Evolutionary conservation across 1,139 yeast genomes (phyloP), one percentile per base, ranked within the genome.

Genomic region (Blastobotrys elegans): DNA sequence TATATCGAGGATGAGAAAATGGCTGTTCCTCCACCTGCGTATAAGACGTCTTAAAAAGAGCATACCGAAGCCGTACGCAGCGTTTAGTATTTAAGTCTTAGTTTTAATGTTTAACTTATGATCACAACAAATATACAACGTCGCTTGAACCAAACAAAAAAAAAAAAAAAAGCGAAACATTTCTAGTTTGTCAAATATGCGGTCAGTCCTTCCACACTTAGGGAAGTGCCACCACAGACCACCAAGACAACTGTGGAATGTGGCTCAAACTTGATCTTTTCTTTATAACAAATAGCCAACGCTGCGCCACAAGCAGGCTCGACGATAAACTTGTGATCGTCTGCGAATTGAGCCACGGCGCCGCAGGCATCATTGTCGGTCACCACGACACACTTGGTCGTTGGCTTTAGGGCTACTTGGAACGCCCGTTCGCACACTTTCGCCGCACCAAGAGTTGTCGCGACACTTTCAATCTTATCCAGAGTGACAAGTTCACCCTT

Each of bases 241-340:
- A 82, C 73, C 13, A 80, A 65, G 1, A 82, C 74, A 0, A 82
- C 69, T 4, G 75, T 71, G 49, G 80, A 84, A 39, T 77, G 77
- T 1, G 64, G 48, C 0, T 56, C 49, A 47, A 77, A 63, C 18
- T 16, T 11, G 27, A 62, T 57, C 11, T 61, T 56, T 37, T 62
- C 61, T 20, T 77, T 55, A 21, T 72, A 55, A 7, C 68, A 67
- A 7, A 76, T 66, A 16, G 82, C 76, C 27, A 83, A 56, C 0
- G 88, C 75, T 1, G 87, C 89, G 10, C 88, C 89, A 67, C 90
- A 84, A 0, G 90, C 88, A 0, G 89, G 88, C 59, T 84, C 90
- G 0, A 80, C 79, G 7, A 80, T 67, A 44, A 74, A 67, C 33
- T 72, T 72, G 50, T 71, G 75, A 36, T 72, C 75, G 11, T 74